Evolutionary conservation across 2,329 filamentous ascomycete species (phyloP), one percentile per base, ranked within the genome.

Genomic region (Daldinia sp.): DNA sequence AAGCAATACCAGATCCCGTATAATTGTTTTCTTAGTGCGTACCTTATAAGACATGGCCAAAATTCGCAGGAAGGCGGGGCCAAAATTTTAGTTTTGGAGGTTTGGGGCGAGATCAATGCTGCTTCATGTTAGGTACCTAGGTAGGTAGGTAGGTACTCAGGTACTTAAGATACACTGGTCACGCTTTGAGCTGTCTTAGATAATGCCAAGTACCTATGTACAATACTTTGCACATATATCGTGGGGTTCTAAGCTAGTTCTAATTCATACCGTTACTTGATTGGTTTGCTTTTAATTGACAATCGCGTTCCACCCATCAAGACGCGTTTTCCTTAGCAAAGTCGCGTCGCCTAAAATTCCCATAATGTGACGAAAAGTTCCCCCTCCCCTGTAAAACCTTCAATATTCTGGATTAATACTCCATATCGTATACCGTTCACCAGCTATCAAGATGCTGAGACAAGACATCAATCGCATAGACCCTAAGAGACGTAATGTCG

Each of bases 401-500:
- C 49, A 34, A 10, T 32, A 4, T 25, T n/a, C 27, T 25, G 7
- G 6, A 45, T 45, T 15, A 8, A 45, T 45, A 15, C 13, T 8
- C 37, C 27, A 51, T 21, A 25, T 10, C 15, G 13, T 17, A 21
- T 45, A 39, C 10, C 10, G 4, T 39, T n/a, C 7, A 27, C 32
- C 45, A 57, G 8, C 34, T 21, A 7, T 23, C 63, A 73, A 17
- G 34, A 77, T 74, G 70, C 67, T 71, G 27, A 71, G 70, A 62
- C 73, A 68, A 55, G 74, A 72, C 58, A 71, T 79, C 67, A 84
- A 82, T 68, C 83, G 85, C 41, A 79, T 85, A 61, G 84, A 87
- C 57, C 73, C 90, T 2, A 98, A 97, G 78, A 82, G 92, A 73
- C 90, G 93, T 68, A 87, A 89, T 65, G 84, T 94, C 71, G 90